Base-by-base conservation (phyloP, 495 filamentous ascomycete species). In the Xylaria intraflava region DNA sequence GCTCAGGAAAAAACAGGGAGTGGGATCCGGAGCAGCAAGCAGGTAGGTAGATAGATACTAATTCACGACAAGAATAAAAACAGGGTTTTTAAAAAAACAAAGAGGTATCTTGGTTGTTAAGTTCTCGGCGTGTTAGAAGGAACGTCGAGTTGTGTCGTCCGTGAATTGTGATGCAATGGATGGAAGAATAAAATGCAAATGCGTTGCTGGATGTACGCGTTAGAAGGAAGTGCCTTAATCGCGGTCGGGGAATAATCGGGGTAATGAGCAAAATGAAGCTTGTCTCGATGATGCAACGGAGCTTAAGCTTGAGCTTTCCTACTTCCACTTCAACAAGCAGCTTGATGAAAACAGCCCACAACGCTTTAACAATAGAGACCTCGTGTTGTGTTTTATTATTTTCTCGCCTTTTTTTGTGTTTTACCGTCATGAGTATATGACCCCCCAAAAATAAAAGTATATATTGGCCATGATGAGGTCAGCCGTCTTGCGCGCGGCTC, bases 401-500 rank as follows among this genome's bases (percentile, higher is more conserved):
- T 38, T 38, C 35, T 14, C 40, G 19, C 6, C 20, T 7, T 24
- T 24, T 10, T 26, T 43, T 22, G 14, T 46, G 2, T 19, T 33
- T 2, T 23, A 2, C 12, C 2, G 10, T 16, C 2, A 41, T n/a
- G 27, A 33, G 12, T 33, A 29, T 43, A 43, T 43, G 17, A 30
- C n/a, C n/a, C n/a, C n/a, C n/a, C n/a, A 14, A 31, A 14, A 43
- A 17, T 17, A 41, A 14, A 27, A 26, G 26, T 7, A 20, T n/a
- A n/a, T 16, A 39, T 10, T n/a, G 19, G 16, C 40, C 2, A 55
- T 52, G 24, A 68, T 68, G 65, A 60, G 61, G 44, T 57, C 57
- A 27, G 55, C 48, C 11, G 36, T 57, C 22, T 45, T 62, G 17
- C 59, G 51, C 16, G 16, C 57, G 16, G 57, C 59, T 48, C 55